Conservation (phyloP, 495 filamentous ascomycete species). For the Penicillium mononematosum region DNA sequence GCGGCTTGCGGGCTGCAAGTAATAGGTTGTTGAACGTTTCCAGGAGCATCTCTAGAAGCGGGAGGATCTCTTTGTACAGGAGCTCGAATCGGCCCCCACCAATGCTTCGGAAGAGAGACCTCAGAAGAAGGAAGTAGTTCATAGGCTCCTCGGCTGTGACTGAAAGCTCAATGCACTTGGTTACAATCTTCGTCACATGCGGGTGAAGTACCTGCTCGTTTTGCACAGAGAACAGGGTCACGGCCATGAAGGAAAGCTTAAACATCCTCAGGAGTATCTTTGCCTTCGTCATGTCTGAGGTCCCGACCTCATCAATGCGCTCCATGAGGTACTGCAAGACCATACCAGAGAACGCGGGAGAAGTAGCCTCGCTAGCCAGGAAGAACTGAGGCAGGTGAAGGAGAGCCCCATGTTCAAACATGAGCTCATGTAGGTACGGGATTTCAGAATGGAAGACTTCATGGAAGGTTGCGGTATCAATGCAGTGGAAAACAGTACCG, state of each 20-base stretch:
- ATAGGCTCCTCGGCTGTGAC: slow-evolving; percentile 95
- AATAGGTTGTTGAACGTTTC: slow-evolving; percentile 95
- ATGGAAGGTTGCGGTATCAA: slow-evolving; percentile 97
- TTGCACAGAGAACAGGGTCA: slow-evolving; percentile 88
- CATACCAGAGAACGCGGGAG: slow-evolving; percentile 97
- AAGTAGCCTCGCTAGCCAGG: slow-evolving; percentile 94
- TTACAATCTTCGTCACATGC: slow-evolving; percentile 94
- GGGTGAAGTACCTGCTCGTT: slow-evolving; percentile 95
- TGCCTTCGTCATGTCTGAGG: slow-evolving; percentile 82
- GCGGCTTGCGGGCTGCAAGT: slow-evolving; percentile 79
- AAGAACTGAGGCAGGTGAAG: slow-evolving; percentile 98
- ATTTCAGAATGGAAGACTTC: slow-evolving; percentile 98
- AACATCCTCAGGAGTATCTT: slow-evolving; percentile 92
- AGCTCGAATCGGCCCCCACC: slow-evolving; percentile 97
- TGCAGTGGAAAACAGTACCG: slow-evolving; percentile 96
- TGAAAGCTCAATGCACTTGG: slow-evolving; percentile 91
- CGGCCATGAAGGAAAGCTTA: slow-evolving; percentile 99
- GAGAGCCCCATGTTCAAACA: slow-evolving; percentile 92
- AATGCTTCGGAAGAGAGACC: slow-evolving; percentile 92
- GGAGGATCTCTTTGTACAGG: slow-evolving; percentile 95
- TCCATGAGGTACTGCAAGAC: slow-evolving; percentile 96
- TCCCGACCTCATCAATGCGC: slow-evolving; percentile 90
- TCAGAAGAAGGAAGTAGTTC: slow-evolving; percentile 95
- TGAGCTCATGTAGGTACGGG: slow-evolving; percentile 92
- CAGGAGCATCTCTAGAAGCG: slow-evolving; percentile 92